Evolutionary conservation across 2,329 filamentous ascomycete genomes (phyloP), one percentile per base, ranked within the genome.

Genomic region (Helminthosporium solani): DNA sequence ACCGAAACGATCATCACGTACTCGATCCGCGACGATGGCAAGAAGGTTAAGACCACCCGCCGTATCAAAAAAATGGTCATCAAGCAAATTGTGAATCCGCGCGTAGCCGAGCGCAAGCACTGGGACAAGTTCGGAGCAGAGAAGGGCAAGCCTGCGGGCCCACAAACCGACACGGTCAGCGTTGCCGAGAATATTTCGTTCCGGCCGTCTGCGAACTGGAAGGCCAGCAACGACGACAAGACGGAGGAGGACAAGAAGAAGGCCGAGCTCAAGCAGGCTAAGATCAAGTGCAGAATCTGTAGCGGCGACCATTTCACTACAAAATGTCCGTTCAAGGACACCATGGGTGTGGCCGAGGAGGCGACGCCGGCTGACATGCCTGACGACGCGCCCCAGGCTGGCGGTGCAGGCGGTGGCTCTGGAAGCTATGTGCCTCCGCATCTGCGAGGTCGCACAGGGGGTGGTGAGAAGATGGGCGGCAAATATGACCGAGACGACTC

Each of bases 281-380:
- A 96, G 79, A 95, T 99, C 80, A 97, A 97, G 83, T 99, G 94
- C 76, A 88, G 94, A 81, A 97, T 99, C 71, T 99, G 94, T 78
- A 88, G 86, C 71, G 94, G 92, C 70, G 94, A 99, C 80, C 94
- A 99, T 84, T 99, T 97, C 81, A 99, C 94, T 33, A 92, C 92
- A 60, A 87, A 94, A 73, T 99, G 94, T 84, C 94, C 94, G 28
- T 99, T 96, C 86, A 99, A 97, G 80, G 94, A 97, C 72, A 99
- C 92, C 63, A 96, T 99, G 90, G 90, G 92, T 28, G 94, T 88
- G 30, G 83, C 91, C 51, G 75, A 75, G 55, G 75, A 74, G 54
- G 69, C 67, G 31, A 68, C 69, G 18, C 72, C 73, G 19, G 79
- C 78, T 35, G 64, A 67, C 28, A 73, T 69, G 35, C 77, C 73